Conservation (phyloP, 139 green algal genomes). For the Chlamydomonas incerta region DNA sequence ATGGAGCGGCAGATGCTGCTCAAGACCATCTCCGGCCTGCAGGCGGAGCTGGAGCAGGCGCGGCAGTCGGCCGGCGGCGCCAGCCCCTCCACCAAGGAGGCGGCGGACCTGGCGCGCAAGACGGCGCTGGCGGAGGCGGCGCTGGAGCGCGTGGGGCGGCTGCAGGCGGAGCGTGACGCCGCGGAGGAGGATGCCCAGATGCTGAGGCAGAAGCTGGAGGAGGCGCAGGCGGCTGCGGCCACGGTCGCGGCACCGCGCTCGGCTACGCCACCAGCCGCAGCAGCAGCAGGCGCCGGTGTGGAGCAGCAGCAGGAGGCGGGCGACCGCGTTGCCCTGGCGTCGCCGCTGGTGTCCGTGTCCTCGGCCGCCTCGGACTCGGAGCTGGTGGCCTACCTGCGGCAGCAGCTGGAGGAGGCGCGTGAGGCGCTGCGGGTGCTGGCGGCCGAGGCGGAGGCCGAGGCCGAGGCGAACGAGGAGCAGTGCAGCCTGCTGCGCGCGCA, state of each 20-base stretch:
- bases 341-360: no score
- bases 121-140: neutral
- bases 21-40: constrained; percentile 12
- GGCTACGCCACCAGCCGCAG: no score
- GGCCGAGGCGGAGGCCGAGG: neutral
- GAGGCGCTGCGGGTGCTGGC: neutral
- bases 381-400: neutral
- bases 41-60: neutral
- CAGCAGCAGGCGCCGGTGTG: no score
- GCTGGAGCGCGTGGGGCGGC: neutral
- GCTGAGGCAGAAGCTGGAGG: neutral
- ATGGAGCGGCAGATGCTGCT: constrained; percentile 46
- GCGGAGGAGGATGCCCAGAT: neutral
- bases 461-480: neutral
- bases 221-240: neutral
- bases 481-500: neutral
- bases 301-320: no score
- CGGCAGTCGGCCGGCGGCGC: neutral
- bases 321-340: no score
- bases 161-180: constrained; percentile 6
- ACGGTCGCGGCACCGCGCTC: no score
- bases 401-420: neutral
- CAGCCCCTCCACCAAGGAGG: neutral
- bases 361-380: no score
- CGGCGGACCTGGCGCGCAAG: no score